phyloP scores from a whole-genome alignment of 257 asterid species.

The Solanum chiquidenum region DNA sequence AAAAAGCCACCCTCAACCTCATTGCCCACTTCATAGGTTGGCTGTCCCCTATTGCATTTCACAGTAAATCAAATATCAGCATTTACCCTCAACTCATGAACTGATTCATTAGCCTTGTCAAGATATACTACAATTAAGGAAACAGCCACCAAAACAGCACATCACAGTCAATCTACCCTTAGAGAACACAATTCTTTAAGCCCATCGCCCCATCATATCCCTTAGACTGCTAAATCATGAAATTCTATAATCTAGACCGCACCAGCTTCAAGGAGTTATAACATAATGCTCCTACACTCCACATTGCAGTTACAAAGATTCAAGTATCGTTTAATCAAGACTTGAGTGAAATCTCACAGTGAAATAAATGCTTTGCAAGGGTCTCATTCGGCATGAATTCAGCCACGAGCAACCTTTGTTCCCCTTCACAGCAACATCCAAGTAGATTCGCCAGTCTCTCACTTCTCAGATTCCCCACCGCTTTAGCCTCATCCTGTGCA shows the following conservation, averaged over 20 bases:
- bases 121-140: not conserved
- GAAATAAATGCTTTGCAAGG: conserved; percentile 43
- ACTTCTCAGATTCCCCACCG: conserved; percentile 38
- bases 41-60: conserved; percentile 32
- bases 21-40: conserved; percentile 50
- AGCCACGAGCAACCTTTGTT: conserved; percentile 35
- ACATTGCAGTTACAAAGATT: not conserved
- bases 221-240: not conserved
- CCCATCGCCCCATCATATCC: not conserved
- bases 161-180: not conserved
- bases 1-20: conserved; percentile 38
- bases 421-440: conserved; percentile 37
- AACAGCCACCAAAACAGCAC: not conserved
- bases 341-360: conserved; percentile 18
- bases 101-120: not conserved
- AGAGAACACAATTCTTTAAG: not conserved
- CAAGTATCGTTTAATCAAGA: not conserved
- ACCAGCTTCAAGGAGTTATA: not conserved
- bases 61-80: conserved; percentile 1
- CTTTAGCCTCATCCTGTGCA: conserved; percentile 31
- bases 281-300: not conserved
- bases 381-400: conserved; percentile 46
- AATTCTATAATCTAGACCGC: not conserved
- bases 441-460: conserved; percentile 34
- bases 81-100: not conserved